A percentile compares a stretch with the other conserved stretches of the same genome.
phyloP scores from a whole-genome alignment of 2,329 filamentous ascomycete genomes.

The Thyridium curvatum region DNA sequence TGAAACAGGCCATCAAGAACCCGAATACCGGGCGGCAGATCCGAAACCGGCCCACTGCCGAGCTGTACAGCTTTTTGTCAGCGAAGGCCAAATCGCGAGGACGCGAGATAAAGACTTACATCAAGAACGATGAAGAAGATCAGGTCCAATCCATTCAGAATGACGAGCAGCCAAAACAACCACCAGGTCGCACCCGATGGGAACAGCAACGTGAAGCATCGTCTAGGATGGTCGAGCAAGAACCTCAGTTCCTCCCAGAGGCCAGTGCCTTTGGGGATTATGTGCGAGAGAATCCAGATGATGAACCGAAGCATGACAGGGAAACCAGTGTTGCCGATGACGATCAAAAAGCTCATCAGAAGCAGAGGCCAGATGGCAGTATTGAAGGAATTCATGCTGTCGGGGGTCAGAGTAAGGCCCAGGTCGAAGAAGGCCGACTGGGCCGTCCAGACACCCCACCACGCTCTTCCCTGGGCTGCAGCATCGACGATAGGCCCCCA shows the following conservation, averaged over 20 bases:
- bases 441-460: constrained; percentile 91
- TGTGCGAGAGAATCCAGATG: constrained; percentile 73
- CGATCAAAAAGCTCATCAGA: constrained; percentile 76
- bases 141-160: constrained; percentile 78
- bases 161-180: constrained; percentile 79
- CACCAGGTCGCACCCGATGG: constrained; percentile 90
- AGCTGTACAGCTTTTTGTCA: constrained; percentile 46
- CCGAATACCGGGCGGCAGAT: constrained; percentile 65
- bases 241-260: constrained; percentile 89
- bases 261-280: constrained; percentile 58
- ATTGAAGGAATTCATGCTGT: constrained; percentile 91
- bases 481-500: constrained; percentile 62
- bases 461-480: constrained; percentile 59
- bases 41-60: constrained; percentile 61
- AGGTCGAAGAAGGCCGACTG: constrained; percentile 90
- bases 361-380: constrained; percentile 69
- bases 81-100: constrained; percentile 1
- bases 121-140: constrained; percentile 92
- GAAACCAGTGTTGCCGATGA: constrained; percentile 93
- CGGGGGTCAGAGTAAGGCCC: constrained; percentile 85
- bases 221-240: constrained; percentile 85
- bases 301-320: constrained; percentile 90
- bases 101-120: constrained; percentile 40
- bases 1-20: constrained; percentile 87
- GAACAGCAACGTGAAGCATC: constrained; percentile 93